phyloP scores from a whole-genome alignment of 352 stramenopile species.

The Globisporangium middletonii region DNA sequence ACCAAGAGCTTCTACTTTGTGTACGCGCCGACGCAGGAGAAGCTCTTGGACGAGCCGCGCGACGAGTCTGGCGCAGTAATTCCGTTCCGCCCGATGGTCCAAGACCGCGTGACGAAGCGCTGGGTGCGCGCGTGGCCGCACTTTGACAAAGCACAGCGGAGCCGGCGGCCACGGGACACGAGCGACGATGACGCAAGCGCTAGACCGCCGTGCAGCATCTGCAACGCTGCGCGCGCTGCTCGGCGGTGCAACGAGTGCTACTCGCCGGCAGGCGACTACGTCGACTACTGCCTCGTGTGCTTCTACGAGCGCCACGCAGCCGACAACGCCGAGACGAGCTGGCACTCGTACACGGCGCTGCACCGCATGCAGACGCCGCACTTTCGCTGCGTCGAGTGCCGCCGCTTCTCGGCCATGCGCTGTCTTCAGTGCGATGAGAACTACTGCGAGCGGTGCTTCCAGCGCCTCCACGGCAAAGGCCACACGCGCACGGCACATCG shows the following conservation, averaged over 20 bases:
- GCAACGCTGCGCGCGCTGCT: constrained; percentile 45
- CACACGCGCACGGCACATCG: constrained; percentile 47
- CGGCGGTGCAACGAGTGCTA: constrained; percentile 70
- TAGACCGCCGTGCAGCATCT: constrained; percentile 39
- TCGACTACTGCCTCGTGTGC: constrained; percentile 71
- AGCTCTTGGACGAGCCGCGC: constrained; percentile 48
- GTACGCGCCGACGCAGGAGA: constrained; percentile 61
- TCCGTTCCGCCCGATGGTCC: constrained; percentile 60
- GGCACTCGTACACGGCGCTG: constrained; percentile 60
- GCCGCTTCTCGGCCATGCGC: constrained; percentile 42
- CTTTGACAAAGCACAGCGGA: constrained; percentile 14
- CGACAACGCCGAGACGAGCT: constrained; percentile 20
- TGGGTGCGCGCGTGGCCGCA: constrained; percentile 72
- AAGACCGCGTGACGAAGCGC: constrained; percentile 61
- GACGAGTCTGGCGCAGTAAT: constrained; percentile 44
- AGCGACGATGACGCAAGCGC: constrained; percentile 8
- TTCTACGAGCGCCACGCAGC: constrained; percentile 55
- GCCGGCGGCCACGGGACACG: not conserved
- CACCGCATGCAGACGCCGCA: constrained; percentile 23
- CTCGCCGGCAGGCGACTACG: constrained; percentile 46
- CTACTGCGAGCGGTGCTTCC: constrained; percentile 77
- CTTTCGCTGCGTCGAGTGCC: constrained; percentile 76
- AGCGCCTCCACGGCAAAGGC: constrained; percentile 54
- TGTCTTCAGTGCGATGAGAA: constrained; percentile 74
- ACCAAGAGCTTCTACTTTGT: constrained; percentile 58